Conservation (phyloP, 2,329 filamentous ascomycete species). For the Periconia sp. region DNA sequence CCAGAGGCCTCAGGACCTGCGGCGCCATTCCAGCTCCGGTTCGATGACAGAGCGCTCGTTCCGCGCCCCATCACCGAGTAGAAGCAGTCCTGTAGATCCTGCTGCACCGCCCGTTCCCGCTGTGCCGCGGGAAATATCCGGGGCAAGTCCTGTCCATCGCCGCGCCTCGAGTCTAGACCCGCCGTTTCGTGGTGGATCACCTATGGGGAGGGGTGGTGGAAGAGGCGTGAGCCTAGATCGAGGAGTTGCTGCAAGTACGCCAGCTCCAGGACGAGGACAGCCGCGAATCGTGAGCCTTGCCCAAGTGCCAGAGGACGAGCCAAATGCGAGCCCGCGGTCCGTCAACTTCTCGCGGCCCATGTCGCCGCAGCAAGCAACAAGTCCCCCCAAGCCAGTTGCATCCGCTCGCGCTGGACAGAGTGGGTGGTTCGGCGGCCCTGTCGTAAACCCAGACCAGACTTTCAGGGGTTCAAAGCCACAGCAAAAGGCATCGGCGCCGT, state of each 20-base stretch:
- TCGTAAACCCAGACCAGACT: conserved; percentile 36
- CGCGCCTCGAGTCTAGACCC: conserved; percentile 60
- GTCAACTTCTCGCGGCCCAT: conserved; percentile 64
- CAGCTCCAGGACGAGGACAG: conserved; percentile 31
- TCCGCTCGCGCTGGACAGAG: conserved; percentile 21
- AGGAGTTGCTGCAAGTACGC: conserved; percentile 24
- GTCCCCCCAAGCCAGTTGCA: conserved; percentile 19
- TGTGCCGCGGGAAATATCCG: conserved; percentile 62
- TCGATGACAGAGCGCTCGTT: conserved; percentile 93
- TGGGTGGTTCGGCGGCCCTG: conserved; percentile 49
- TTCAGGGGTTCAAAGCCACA: conserved; percentile 35
- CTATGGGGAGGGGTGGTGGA: conserved; percentile 45
- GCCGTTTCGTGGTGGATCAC: conserved; percentile 53
- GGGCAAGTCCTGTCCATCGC: conserved; percentile 33
- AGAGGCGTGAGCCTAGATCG: conserved; percentile 51
- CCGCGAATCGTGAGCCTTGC: conserved; percentile 42
- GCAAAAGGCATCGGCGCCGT: conserved; percentile 33
- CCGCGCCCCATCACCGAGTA: conserved; percentile 68
- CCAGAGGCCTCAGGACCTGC: conserved; percentile 41
- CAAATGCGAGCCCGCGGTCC: conserved; percentile 49
- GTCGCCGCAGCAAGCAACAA: conserved; percentile 51
- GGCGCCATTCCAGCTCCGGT: conserved; percentile 66
- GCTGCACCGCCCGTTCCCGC: conserved; percentile 76
- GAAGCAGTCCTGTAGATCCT: conserved; percentile 32
- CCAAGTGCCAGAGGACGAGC: conserved; percentile 52